Percentiles rank a stretch among this genome's conserved stretches.
Conservation (phyloP, 345 rosid species). For the sweet orange (Citrus sinensis) region DNA sequence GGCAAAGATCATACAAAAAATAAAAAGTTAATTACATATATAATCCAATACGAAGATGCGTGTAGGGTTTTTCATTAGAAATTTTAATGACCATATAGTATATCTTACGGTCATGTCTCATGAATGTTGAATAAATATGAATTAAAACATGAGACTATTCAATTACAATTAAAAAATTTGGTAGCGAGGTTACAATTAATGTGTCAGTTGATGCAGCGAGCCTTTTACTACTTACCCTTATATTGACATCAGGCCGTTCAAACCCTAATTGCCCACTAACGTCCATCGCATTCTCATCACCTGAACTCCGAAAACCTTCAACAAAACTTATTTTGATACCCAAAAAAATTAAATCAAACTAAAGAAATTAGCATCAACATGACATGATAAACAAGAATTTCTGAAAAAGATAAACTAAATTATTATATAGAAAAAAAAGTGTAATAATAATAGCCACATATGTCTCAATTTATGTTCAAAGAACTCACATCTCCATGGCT, state of each 20-base stretch:
- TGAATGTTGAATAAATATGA: neutral
- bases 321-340: neutral
- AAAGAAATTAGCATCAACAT: neutral
- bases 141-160: neutral
- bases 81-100: neutral
- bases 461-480: neutral
- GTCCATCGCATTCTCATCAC: constrained; percentile 9
- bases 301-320: neutral
- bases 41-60: no score
- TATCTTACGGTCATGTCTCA: neutral
- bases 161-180: neutral
- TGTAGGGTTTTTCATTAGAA: neutral
- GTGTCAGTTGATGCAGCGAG: no score
- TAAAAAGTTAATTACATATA: neutral
- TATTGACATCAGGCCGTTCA: neutral
- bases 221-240: constrained; percentile 7
- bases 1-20: neutral
- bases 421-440: no score
- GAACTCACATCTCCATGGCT: neutral
- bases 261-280: constrained; percentile 16
- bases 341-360: neutral
- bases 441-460: no score
- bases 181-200: neutral
- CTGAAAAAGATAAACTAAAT: neutral
- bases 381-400: neutral